A percentile compares a stretch with the other conserved stretches of the same genome.
phyloP scores from a whole-genome alignment of 2,329 filamentous ascomycete species.

The Aureobasidium subglaciale region DNA sequence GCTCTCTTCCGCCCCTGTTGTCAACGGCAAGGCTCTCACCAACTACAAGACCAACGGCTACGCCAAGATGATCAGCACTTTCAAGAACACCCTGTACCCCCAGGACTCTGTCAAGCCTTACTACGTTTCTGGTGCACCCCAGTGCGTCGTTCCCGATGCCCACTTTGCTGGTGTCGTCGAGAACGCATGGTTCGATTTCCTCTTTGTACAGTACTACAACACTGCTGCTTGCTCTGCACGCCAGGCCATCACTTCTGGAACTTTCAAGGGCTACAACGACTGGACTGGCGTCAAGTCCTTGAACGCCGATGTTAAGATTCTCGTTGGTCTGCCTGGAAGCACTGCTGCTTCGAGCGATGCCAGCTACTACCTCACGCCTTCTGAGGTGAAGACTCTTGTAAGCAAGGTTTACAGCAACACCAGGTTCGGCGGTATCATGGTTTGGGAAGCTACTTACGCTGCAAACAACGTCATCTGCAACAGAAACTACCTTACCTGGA shows the following conservation, averaged over 20 bases:
- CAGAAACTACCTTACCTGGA: conserved; percentile 40
- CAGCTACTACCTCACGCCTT: conserved; percentile 40
- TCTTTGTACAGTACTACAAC: conserved; percentile 43
- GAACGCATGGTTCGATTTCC: conserved; percentile 36
- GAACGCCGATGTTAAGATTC: conserved; percentile 44
- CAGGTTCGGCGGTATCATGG: conserved; percentile 53
- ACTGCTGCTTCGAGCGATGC: conserved; percentile 22
- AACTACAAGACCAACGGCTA: conserved; percentile 37
- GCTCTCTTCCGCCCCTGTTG: conserved; percentile 28
- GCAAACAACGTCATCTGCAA: conserved; percentile 39
- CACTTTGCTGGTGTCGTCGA: conserved; percentile 36
- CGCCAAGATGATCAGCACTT: conserved; percentile 40
- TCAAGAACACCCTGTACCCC: conserved; percentile 36
- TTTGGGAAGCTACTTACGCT: conserved; percentile 51
- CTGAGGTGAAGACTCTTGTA: conserved; percentile 41
- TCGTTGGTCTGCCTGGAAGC: conserved; percentile 42
- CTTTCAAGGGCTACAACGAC: conserved; percentile 39
- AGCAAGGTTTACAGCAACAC: conserved; percentile 33
- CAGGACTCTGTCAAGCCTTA: conserved; percentile 32
- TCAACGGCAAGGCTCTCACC: conserved; percentile 19
- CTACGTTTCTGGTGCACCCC: conserved; percentile 44
- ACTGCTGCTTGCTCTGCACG: conserved; percentile 43
- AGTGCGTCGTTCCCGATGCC: conserved; percentile 41
- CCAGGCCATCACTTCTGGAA: conserved; percentile 24
- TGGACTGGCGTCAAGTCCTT: conserved; percentile 38